Base-by-base conservation (phyloP, 768 basidiomycete species). In the Cystofilobasidium macerans region DNA sequence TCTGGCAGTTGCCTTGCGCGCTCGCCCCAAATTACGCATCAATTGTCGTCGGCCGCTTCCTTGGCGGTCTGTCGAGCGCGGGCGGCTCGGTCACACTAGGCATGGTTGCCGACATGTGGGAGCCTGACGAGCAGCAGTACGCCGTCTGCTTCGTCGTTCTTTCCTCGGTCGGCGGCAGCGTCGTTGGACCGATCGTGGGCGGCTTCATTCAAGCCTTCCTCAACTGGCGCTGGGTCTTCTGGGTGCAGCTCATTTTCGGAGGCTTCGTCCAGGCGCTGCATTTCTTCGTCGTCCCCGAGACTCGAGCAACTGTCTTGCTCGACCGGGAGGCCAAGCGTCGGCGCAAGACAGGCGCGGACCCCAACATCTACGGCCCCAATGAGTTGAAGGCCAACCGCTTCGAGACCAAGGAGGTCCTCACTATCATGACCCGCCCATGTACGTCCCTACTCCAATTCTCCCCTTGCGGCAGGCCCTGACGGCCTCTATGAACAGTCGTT, bases 41-140 rank as follows among this genome's bases (percentile, higher is more conserved):
- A 18, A 64, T 75, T 40, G 57, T 74, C 58, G 69, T 71, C 42
- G 70, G 69, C 53, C 69, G 75, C 26, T 58, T 68, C n/a, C 68
- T 75, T 2, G 73, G 73, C 32, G 75, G 75, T 69, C 63, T 75
- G n/a, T 74, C 71, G 12, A 71, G 71, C 1, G 75, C 75, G 3
- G 75, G 75, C 13, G 75, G 73, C 8, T 72, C 71, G 30, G 73
- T 75, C 45, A 73, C 71, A 12, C 69, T 72, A 7, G 73, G 71
- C 30, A 73, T 73, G 72, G 71, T 72, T 20, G 73, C 74, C 51
- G 73, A 75, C 57, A 69, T 75, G 64, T 75, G 70, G 60, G 59
- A 72, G 24, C 53, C 71, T 0, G 63, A 75, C 38, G 70, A 70
- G 16, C 74, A 75, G 67, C 71, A 72, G 33, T 72, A 63, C 43